Base-by-base conservation (phyloP, 208 protist genomes). In the Trypanosoma congolense region DNA sequence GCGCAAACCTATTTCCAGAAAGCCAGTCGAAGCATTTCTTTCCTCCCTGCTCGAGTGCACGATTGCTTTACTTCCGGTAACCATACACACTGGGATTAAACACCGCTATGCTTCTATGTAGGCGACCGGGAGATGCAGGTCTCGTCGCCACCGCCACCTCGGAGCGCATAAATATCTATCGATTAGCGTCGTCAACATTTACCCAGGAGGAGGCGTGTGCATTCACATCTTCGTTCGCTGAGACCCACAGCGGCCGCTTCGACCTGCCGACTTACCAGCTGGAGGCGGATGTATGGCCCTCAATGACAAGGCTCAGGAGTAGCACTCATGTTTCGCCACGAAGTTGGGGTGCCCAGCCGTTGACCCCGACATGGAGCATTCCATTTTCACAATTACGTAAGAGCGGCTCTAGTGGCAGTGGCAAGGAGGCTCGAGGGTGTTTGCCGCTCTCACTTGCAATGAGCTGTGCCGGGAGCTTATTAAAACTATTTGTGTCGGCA, bases 111-210 rank as follows among this genome's bases (percentile, higher is more conserved):
- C 46, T 89, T 30, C 70, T 89, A 5, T 75, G 72, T 54, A 83
- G 76, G 56, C 81, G 85, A 30, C 81, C 81, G 0, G 77, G 77
- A 14, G 72, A 83, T 33, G 80, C 71, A 14, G 75, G 77, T 40
- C 67, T 89, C 12, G 83, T 77, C 51, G 81, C 81, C 28, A 89
- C 77, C 2, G 77, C 81, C 10, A 81, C 68, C 26, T 26, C 59
- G 1, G 60, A 49, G 24, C 52, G 67, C 38, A 61, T 86, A 16
- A 55, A 50, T 4, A 41, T 83, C 16, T 89, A 86, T 56, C 62
- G 65, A 31, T 56, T 85, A 28, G 53, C 52, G 0, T 16, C n/a
- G 1, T 6, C 52, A 29, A 36, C 51, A 16, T 28, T 12, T 38
- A 6, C 12, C 12, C n/a, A n/a, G n/a, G n/a, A n/a, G n/a, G n/a